Evolutionary conservation across 1,139 yeast species (phyloP).

Genomic region (Suhomyces atakaporum): DNA sequence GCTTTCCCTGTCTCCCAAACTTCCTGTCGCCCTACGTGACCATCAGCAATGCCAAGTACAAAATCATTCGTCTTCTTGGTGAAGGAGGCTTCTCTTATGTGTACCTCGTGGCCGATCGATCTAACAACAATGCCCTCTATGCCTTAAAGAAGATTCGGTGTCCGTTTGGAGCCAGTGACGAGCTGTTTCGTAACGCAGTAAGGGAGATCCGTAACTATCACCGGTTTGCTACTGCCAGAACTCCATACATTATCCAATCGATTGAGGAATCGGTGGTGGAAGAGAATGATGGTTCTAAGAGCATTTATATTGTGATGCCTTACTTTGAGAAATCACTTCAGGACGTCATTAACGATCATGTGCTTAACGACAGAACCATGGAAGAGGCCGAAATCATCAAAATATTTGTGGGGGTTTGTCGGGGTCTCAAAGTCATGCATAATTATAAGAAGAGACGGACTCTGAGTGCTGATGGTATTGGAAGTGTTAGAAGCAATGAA

Average conservation of each 20-base stretch:
- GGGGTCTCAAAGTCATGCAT: slow-evolving; percentile 79
- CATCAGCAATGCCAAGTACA: slow-evolving; percentile 53
- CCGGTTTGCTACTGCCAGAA: slow-evolving; percentile 55
- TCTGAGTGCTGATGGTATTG: slow-evolving; percentile 21
- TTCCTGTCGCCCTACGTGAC: slow-evolving; percentile 47
- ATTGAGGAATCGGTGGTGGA: slow-evolving; percentile 71
- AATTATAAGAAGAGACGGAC: slow-evolving; percentile 45
- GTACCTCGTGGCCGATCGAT: slow-evolving; percentile 63
- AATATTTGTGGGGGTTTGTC: slow-evolving; percentile 66
- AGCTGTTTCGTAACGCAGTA: slow-evolving; percentile 59
- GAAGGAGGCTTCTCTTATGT: slow-evolving; percentile 92
- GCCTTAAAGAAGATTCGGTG: slow-evolving; percentile 88
- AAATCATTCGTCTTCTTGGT: slow-evolving; percentile 70
- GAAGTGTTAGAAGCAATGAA: slow-evolving; percentile 22
- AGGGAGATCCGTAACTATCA: slow-evolving; percentile 75
- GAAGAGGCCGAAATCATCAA: slow-evolving; percentile 63
- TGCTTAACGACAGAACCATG: slow-evolving; percentile 54
- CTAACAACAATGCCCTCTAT: slow-evolving; percentile 51
- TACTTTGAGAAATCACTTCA: slow-evolving; percentile 73
- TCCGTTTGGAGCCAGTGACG: slow-evolving; percentile 81
- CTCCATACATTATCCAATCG: slow-evolving; percentile 66
- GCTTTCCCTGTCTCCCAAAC: slow-evolving; percentile 47
- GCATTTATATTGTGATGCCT: slow-evolving; percentile 78
- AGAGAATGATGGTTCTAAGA: slow-evolving; percentile 77
- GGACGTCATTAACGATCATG: slow-evolving; percentile 67